Evolutionary conservation across 2,329 filamentous ascomycete genomes (phyloP).

Genomic region (Diaporthe destruens): DNA sequence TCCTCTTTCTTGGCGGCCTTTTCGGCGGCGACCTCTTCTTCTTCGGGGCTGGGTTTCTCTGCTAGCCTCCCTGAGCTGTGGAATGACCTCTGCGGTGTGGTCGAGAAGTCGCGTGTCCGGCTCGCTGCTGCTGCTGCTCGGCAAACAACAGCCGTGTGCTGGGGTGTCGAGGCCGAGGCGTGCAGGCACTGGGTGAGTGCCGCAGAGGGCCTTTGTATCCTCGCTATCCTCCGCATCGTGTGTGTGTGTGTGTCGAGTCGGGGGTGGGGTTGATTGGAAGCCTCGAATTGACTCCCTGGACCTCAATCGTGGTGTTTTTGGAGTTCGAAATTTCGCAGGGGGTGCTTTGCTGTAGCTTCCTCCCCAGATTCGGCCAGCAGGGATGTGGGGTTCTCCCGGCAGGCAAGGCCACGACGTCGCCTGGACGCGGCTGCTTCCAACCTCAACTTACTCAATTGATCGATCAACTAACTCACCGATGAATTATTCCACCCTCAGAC

Average conservation of each 20-base stretch:
- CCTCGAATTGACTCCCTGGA: slow-evolving; percentile 11
- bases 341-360: slow-evolving; percentile 13
- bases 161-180: slow-evolving; percentile 18
- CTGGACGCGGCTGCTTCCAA: slow-evolving; percentile 9
- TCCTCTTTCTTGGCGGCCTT: not conserved
- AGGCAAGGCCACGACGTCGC: slow-evolving; percentile 31
- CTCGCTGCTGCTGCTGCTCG: slow-evolving; percentile 26
- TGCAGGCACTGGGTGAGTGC: slow-evolving; percentile 38
- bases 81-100: slow-evolving; percentile 32
- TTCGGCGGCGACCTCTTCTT: not conserved
- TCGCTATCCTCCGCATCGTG: slow-evolving; percentile 41
- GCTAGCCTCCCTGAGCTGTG: slow-evolving; percentile 1
- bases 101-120: slow-evolving; percentile 38
- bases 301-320: not conserved
- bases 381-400: slow-evolving; percentile 24
- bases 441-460: not conserved
- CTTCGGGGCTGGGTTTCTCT: not conserved
- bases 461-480: too few species aligned
- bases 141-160: slow-evolving; percentile 31
- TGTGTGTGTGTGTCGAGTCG: not conserved
- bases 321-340: slow-evolving; percentile 39
- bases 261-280: not conserved
- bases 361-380: slow-evolving; percentile 8
- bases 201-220: slow-evolving; percentile 37
- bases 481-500: not conserved